Percentiles rank a stretch among this genome's conserved stretches.
phyloP scores from a whole-genome alignment of 352 stramenopile genomes.

The Thraustotheca clavata region DNA sequence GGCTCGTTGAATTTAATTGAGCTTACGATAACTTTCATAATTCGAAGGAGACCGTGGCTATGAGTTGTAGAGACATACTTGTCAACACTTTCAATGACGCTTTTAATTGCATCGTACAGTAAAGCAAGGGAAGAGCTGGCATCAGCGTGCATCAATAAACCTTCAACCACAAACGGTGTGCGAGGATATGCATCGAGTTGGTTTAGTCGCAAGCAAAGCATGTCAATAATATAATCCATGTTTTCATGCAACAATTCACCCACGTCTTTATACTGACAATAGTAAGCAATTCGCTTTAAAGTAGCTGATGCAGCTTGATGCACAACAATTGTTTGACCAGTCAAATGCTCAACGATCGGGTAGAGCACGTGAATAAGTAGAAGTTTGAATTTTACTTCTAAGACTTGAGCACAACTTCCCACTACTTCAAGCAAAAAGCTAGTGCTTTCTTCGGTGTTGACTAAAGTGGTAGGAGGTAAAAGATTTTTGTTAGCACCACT shows the following conservation, averaged over 20 bases:
- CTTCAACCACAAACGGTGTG: slow-evolving; percentile 70
- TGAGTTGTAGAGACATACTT: slow-evolving; percentile 57
- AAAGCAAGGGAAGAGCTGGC: slow-evolving; percentile 55
- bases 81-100: slow-evolving; percentile 65
- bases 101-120: slow-evolving; percentile 60
- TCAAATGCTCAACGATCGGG: slow-evolving; percentile 77
- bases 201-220: slow-evolving; percentile 56
- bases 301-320: slow-evolving; percentile 58
- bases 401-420: slow-evolving; percentile 59
- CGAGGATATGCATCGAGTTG: slow-evolving; percentile 60
- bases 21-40: slow-evolving; percentile 10
- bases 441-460: slow-evolving; percentile 26
- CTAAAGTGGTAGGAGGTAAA: background rate
- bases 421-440: slow-evolving; percentile 66
- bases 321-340: slow-evolving; percentile 44
- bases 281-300: slow-evolving; percentile 57
- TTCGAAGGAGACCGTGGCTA: slow-evolving; percentile 39
- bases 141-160: slow-evolving; percentile 46
- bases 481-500: slow-evolving; percentile 27
- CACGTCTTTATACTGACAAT: slow-evolving; percentile 38
- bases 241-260: slow-evolving; percentile 69
- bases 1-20: background rate
- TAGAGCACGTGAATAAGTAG: slow-evolving; percentile 72
- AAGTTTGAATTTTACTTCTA: slow-evolving; percentile 36
- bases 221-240: slow-evolving; percentile 85